Base-by-base conservation (phyloP, 2,329 filamentous ascomycete species). In the Arthrobotrys entomopaga region DNA sequence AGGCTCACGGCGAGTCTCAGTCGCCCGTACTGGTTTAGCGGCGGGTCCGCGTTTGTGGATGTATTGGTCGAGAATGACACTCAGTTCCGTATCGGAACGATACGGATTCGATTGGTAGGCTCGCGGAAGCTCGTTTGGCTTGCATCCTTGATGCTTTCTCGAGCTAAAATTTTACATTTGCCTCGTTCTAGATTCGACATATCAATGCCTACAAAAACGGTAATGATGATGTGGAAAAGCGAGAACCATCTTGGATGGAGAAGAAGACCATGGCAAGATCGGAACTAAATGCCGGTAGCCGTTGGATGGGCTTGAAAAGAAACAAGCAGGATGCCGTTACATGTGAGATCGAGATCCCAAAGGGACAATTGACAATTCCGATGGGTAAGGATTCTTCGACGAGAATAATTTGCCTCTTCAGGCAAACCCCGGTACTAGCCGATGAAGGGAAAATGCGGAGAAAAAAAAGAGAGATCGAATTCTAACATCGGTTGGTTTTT, bases 341-440 rank as follows among this genome's bases (percentile, higher is more conserved):
- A 65, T 78, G 77, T 60, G 77, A 78, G 61, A 77, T 78, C 43
- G 77, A 78, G 52, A 78, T 78, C 26, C 77, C 78, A 22, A 76
- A 77, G 57, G 76, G 78, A 42, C 75, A 78, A 42, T 57, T 76
- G 22, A 76, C 72, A 5, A 72, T 78, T 13, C 73, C 75, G 56
- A 76, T 77, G 69, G 77, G 67, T 48, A 65, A 58, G 58, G 58
- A 34, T 34, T 34, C 2, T 34, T 34, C 6, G 10, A 34, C 29
- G 7, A 34, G 7, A 34, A 34, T 34, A 7, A 8, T 34, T 61
- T 48, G 8, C 26, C 5, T 10, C 42, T 22, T 38, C 46, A 61
- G 7, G 24, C n/a, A 3, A 8, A 57, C 10, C 3, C 56, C 56
- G 56, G 7, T 4, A 59, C 13, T 59, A 48, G 15, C 56, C 56